Percentiles rank a stretch among this genome's conserved stretches.
phyloP scores from a whole-genome alignment of 2,329 filamentous ascomycete species.

The Pezicula carpinea region DNA sequence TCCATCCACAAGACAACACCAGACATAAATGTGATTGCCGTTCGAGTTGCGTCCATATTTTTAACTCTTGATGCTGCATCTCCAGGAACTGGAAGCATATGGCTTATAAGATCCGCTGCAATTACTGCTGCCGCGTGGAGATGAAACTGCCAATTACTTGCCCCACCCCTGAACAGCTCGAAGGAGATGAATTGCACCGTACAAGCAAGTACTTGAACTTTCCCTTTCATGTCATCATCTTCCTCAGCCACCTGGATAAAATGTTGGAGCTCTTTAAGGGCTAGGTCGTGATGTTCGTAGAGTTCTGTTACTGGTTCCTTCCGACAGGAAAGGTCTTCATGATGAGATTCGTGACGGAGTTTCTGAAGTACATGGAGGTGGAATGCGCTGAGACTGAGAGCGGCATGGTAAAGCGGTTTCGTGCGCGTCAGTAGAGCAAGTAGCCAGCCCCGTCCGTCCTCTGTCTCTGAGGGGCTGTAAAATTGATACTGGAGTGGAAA shows the following conservation, averaged over 20 bases:
- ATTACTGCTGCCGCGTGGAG: constrained; percentile 21
- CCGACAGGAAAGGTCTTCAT: neutral
- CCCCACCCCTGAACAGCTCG: constrained; percentile 27
- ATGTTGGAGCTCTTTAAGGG: neutral
- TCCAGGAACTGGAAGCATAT: neutral
- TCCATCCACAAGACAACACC: constrained; percentile 30
- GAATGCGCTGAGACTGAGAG: neutral
- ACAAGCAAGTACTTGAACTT: constrained; percentile 32
- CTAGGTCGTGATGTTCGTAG: neutral
- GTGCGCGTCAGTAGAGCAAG: constrained; percentile 45
- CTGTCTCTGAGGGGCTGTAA: constrained; percentile 48
- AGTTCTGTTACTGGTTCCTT: neutral
- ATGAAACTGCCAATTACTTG: constrained; percentile 2
- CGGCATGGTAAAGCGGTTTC: constrained; percentile 2
- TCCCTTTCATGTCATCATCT: neutral
- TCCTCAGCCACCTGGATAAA: neutral
- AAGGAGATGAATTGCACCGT: constrained; percentile 48
- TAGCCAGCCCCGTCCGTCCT: constrained; percentile 52
- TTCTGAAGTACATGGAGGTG: neutral
- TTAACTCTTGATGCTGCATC: neutral
- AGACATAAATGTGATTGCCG: neutral
- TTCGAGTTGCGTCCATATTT: constrained; percentile 24
- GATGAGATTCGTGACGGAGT: neutral
- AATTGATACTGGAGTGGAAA: constrained; percentile 59
- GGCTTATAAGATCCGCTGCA: constrained; percentile 34